Percentiles rank a stretch among this genome's conserved stretches.
phyloP scores from a whole-genome alignment of 306 rosid species.

The Mucuna pruriens region DNA sequence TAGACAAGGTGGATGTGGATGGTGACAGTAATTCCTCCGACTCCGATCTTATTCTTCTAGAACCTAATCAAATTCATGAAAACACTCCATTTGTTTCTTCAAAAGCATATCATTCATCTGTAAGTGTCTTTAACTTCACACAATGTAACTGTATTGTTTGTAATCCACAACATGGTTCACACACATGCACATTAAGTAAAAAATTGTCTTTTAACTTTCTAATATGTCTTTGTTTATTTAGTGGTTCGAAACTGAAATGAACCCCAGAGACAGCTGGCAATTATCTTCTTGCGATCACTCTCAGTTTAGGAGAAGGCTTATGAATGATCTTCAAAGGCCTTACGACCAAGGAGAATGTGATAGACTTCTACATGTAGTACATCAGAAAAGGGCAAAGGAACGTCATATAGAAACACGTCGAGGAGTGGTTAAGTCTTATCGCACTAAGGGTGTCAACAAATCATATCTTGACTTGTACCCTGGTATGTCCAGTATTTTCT shows the following conservation, averaged over 20 bases:
- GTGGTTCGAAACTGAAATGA: slow-evolving; percentile 43
- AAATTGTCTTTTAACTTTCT: neutral
- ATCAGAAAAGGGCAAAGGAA: slow-evolving; percentile 12
- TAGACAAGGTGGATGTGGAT: neutral
- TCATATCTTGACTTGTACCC: slow-evolving; percentile 57
- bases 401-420: slow-evolving; percentile 46
- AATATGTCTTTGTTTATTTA: slow-evolving; percentile 29
- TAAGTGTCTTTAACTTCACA: slow-evolving; percentile 42
- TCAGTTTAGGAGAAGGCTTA: slow-evolving; percentile 59
- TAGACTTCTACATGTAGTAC: slow-evolving; percentile 12
- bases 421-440: slow-evolving; percentile 39
- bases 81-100: slow-evolving; percentile 43
- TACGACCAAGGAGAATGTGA: slow-evolving; percentile 51
- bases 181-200: slow-evolving; percentile 22
- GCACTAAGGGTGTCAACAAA: slow-evolving; percentile 20
- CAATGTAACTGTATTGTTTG: neutral
- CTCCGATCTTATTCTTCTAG: slow-evolving; percentile 43
- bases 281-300: slow-evolving; percentile 11
- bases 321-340: slow-evolving; percentile 63
- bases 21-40: slow-evolving; percentile 46
- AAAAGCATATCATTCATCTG: slow-evolving; percentile 38
- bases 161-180: slow-evolving; percentile 2
- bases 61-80: slow-evolving; percentile 40
- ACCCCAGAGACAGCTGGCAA: slow-evolving; percentile 29
- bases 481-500: slow-evolving; percentile 60